These are phyloP conservation scores for Encephalitozoon hellem DNA, from an alignment of 371 early-diverging fungal species.

Conservation along the genomic window DNA sequence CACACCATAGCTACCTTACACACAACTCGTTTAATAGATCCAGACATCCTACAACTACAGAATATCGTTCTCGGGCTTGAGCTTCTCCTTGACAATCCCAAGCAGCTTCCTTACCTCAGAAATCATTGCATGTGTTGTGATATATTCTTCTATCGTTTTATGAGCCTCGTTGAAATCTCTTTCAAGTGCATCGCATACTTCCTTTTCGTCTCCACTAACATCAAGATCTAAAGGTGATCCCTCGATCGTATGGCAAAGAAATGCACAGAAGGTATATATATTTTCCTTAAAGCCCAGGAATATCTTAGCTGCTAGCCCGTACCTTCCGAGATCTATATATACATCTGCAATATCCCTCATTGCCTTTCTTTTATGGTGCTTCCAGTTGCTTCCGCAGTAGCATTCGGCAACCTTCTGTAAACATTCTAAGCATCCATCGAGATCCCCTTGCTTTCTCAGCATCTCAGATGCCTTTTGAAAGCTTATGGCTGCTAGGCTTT, in stretches of 20 bases:
- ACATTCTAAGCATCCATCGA: background rate
- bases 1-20: no score
- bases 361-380: constrained; percentile 7
- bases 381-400: constrained; percentile 18
- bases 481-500: constrained; percentile 8
- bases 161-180: background rate
- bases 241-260: background rate
- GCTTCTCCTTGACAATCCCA: background rate
- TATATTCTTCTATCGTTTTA: constrained; percentile 9
- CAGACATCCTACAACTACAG: background rate
- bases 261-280: constrained; percentile 12
- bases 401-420: constrained; percentile 4
- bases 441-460: background rate
- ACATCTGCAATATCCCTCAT: background rate
- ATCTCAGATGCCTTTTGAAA: constrained; percentile 8
- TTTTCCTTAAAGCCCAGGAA: background rate
- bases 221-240: constrained; percentile 4
- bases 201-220: constrained; percentile 4
- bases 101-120: background rate
- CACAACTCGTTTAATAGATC: no score
- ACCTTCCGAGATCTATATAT: constrained; percentile 8
- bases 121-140: constrained; percentile 15
- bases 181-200: background rate
- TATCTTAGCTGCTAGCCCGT: constrained; percentile 1
- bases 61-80: constrained; percentile 26